Conservation (phyloP, 331 rosid genomes). For the Arachis monticola region DNA sequence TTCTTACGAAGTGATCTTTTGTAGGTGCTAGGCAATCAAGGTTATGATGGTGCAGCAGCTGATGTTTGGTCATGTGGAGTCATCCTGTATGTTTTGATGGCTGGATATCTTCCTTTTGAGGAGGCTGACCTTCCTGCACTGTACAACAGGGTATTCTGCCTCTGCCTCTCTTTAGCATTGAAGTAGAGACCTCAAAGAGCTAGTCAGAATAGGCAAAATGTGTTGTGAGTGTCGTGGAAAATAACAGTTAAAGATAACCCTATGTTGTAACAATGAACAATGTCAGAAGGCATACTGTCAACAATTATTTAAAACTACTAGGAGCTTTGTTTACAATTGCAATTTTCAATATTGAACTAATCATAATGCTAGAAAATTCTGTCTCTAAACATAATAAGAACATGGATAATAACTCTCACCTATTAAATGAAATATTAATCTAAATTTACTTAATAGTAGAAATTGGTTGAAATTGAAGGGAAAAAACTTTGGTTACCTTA, state of each 20-base stretch:
- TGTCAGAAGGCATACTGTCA: conserved; percentile 8
- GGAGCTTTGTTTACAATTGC: conserved; percentile 21
- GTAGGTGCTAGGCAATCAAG: conserved; percentile 82
- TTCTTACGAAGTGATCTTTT: conserved; percentile 32
- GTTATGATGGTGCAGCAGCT: conserved; percentile 96
- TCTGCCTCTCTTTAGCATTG: conserved; percentile 36
- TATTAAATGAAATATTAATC: conserved; percentile 10
- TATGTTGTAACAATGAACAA: neutral
- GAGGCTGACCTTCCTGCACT: conserved; percentile 71
- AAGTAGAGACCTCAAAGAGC: conserved; percentile 11
- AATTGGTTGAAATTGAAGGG: neutral
- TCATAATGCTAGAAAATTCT: conserved; percentile 1
- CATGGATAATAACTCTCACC: neutral
- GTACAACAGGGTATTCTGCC: conserved; percentile 63
- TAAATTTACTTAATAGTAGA: neutral
- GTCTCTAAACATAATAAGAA: conserved; percentile 17
- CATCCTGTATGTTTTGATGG: conserved; percentile 84
- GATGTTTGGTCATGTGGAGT: conserved; percentile 99
- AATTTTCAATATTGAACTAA: conserved; percentile 19
- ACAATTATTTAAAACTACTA: conserved; percentile 8
- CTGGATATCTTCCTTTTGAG: conserved; percentile 91
- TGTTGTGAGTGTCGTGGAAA: conserved; percentile 6
- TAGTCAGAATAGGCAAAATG: neutral
- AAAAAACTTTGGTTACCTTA: neutral
- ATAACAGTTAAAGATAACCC: neutral